Base-by-base conservation (phyloP, 257 asterid species). In the Nemophila menziesii region DNA sequence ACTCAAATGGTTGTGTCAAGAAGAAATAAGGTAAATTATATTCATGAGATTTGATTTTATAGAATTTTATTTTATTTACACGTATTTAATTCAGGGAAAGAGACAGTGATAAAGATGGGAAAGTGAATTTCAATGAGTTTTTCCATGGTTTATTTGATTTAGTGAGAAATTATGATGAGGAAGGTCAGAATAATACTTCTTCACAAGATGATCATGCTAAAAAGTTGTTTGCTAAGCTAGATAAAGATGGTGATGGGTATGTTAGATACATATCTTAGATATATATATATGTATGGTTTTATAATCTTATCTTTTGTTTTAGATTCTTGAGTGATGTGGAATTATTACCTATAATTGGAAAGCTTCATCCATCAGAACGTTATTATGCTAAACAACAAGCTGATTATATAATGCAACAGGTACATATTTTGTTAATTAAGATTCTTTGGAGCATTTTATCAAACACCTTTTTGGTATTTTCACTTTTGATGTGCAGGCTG, bases 171-270 rank as follows among this genome's bases (percentile, higher is more conserved):
- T 81, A 81, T 51, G 94, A 69, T 48, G 93, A 81, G 44, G 96
- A 71, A 68, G 55, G 55, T 48, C 75, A 77, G 57, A 58, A 58
- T 60, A 55, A 74, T 50, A 58, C 71, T 5, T 69, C 68, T 34
- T 79, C 60, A 20, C 54, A 76, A 18, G 73, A 66, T 54, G 81
- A 70, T 18, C 80, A 92, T 11, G 93, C 98, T 33, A 81, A 51
- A 66, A 66, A 60, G 51, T 58, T 85, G 81, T 85, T 85, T 57
- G 46, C 67, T 17, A 77, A 79, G 67, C 98, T 90, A 50, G 98
- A 90, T 71, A 78, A 73, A 73, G 89, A 85, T 60, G 86, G 93
- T 5, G 98, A 90, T 34, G 94, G 96, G 98, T 90, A 65, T 56
- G 26, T 15, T 22, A 17, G 46, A 46, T 51, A n/a, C n/a, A n/a